Evolutionary conservation across 2,329 filamentous ascomycete genomes (phyloP).

Genomic region (Beauveria australis): DNA sequence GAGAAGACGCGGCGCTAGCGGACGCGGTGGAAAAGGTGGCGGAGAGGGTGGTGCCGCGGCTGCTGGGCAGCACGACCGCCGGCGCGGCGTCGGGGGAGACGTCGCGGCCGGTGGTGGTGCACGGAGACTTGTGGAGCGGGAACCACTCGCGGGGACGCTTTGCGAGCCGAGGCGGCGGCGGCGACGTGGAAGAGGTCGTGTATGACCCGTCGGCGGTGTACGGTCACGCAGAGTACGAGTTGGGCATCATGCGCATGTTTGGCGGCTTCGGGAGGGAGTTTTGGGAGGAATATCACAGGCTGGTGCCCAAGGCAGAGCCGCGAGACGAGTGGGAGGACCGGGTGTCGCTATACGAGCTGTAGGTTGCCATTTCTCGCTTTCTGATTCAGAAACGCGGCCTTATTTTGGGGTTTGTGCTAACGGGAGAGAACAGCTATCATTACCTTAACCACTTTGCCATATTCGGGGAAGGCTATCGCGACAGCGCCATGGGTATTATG

Average conservation of each 20-base stretch:
- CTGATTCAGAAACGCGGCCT: too few relatives aligned
- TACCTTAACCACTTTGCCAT: conserved; percentile 82
- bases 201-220: conserved; percentile 79
- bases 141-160: conserved; percentile 66
- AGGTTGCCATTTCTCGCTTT: conserved; percentile 28
- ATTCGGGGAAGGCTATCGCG: conserved; percentile 72
- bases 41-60: conserved; percentile 58
- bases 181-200: conserved; percentile 61
- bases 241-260: conserved; percentile 96
- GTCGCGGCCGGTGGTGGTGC: conserved; percentile 63
- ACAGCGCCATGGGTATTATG: conserved; percentile 75
- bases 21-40: conserved; percentile 58
- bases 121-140: conserved; percentile 91
- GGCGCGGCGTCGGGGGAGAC: conserved; percentile 29
- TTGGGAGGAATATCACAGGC: conserved; percentile 65
- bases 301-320: conserved; percentile 75
- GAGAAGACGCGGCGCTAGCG: conserved; percentile 53
- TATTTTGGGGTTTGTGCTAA: conserved; percentile 12
- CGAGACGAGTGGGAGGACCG: conserved; percentile 78
- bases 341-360: conserved; percentile 73
- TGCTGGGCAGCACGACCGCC: conserved; percentile 56
- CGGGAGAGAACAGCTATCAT: conserved; percentile 55
- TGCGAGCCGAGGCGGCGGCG: conserved; percentile 37
- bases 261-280: conserved; percentile 71
- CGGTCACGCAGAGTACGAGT: conserved; percentile 80